phyloP scores from a whole-genome alignment of 768 basidiomycete genomes.

The Russula griseocarnosa region DNA sequence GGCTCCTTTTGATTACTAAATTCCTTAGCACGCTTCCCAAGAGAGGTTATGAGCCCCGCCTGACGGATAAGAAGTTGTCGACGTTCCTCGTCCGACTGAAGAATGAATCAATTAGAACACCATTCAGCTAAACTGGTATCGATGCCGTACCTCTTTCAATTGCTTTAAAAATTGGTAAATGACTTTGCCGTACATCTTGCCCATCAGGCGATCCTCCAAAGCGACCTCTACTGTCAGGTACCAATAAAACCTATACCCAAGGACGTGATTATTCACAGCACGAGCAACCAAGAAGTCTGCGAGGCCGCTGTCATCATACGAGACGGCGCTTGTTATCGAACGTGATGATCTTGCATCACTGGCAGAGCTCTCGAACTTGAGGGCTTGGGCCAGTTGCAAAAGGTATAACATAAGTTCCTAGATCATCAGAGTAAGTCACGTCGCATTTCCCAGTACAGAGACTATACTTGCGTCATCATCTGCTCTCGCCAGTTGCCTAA shows the following conservation, averaged over 20 bases:
- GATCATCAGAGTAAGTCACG: not conserved
- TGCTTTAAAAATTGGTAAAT: constrained; percentile 87
- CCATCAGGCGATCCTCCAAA: constrained; percentile 53
- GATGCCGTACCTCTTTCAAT: constrained; percentile 66
- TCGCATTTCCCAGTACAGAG: constrained; percentile 1
- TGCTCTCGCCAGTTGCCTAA: constrained; percentile 82
- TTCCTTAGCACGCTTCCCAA: constrained; percentile 83
- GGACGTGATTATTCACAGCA: constrained; percentile 73
- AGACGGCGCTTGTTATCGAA: constrained; percentile 66
- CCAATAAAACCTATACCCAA: constrained; percentile 95
- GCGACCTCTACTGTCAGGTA: constrained; percentile 97
- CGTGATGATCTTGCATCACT: constrained; percentile 74
- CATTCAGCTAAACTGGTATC: not conserved
- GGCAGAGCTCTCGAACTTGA: constrained; percentile 88
- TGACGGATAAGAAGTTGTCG: constrained; percentile 89
- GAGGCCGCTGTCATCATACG: constrained; percentile 88
- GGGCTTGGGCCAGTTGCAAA: constrained; percentile 93
- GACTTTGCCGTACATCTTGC: constrained; percentile 41
- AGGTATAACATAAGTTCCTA: constrained; percentile 92
- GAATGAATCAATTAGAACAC: not conserved
- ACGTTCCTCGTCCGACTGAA: constrained; percentile 64
- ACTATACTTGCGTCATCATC: constrained; percentile 78
- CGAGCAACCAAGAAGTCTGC: constrained; percentile 88
- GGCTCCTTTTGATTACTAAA: constrained; percentile 87
- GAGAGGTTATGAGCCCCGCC: constrained; percentile 76